phyloP scores from a whole-genome alignment of 2,329 filamentous ascomycete genomes.

The Rachicladosporium sp. region DNA sequence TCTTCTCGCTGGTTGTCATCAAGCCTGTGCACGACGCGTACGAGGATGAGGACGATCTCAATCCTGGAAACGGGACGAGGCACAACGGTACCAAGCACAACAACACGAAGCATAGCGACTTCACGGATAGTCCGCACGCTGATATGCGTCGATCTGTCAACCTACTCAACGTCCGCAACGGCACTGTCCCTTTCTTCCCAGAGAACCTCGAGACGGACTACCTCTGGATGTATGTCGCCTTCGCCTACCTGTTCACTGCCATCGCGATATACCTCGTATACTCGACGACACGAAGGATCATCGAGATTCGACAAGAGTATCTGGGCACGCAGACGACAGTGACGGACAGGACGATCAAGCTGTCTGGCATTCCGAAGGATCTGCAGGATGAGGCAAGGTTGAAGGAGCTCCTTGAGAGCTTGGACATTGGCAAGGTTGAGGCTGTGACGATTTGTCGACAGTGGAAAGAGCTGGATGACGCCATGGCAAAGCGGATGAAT shows the following conservation, averaged over 20 bases:
- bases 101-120: constrained; percentile 8
- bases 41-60: constrained; percentile 28
- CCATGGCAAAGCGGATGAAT: constrained; percentile 55
- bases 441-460: constrained; percentile 75
- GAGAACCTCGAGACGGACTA: constrained; percentile 41
- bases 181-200: constrained; percentile 6
- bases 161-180: constrained; percentile 7
- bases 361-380: constrained; percentile 75
- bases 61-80: not conserved
- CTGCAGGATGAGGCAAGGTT: constrained; percentile 72
- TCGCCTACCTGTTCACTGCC: constrained; percentile 82
- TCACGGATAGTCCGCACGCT: not conserved
- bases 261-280: constrained; percentile 75
- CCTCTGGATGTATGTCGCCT: constrained; percentile 87
- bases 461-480: constrained; percentile 68
- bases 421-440: constrained; percentile 83
- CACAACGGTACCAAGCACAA: constrained; percentile 14
- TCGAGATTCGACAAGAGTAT: constrained; percentile 77
- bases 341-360: constrained; percentile 82
- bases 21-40: constrained; percentile 73
- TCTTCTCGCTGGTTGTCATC: constrained; percentile 71
- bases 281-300: constrained; percentile 71
- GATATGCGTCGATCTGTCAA: constrained; percentile 8
- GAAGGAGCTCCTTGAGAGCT: constrained; percentile 71
- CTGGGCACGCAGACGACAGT: constrained; percentile 89